A percentile compares a stretch with the other conserved stretches of the same genome.
These are phyloP conservation scores for Ophiognomonia clavigignenti-juglandacearum DNA, from an alignment of 2,329 filamentous ascomycete genomes.

Conservation along the genomic window DNA sequence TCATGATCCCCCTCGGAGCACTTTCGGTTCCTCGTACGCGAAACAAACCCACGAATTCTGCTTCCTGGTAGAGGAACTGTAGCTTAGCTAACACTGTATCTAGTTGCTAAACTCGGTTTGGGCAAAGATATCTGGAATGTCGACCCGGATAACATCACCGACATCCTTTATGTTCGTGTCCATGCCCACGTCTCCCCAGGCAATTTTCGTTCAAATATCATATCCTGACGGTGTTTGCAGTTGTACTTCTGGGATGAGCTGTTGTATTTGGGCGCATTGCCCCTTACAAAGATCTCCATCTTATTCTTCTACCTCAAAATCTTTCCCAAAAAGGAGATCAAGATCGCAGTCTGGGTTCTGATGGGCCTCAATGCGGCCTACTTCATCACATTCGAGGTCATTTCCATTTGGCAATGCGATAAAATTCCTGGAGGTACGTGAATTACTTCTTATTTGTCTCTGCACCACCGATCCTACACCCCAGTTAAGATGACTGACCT, in stretches of 20 bases:
- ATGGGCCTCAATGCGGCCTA: slow-evolving; percentile 25
- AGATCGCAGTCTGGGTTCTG: slow-evolving; percentile 21
- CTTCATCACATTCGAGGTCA: slow-evolving; percentile 22
- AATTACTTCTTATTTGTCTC: no score
- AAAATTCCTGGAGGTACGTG: slow-evolving; percentile 20
- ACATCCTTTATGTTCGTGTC: slow-evolving; percentile 30
- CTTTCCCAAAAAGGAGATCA: slow-evolving; percentile 25
- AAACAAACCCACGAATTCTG: no score
- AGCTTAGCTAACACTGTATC: not conserved
- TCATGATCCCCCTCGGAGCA: slow-evolving; percentile 21
- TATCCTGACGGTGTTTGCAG: slow-evolving; percentile 13
- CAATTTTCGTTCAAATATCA: no score
- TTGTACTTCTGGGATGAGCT: slow-evolving; percentile 26
- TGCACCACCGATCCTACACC: no score
- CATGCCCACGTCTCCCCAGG: not conserved
- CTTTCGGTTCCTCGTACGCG: slow-evolving; percentile 24
- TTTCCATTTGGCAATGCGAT: slow-evolving; percentile 26
- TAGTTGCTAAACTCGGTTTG: slow-evolving; percentile 34
- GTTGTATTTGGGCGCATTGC: slow-evolving; percentile 24
- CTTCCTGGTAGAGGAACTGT: no score
- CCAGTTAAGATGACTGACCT: no score
- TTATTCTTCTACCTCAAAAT: slow-evolving; percentile 32
- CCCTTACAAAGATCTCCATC: slow-evolving; percentile 31
- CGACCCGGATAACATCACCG: slow-evolving; percentile 34
- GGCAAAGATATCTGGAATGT: slow-evolving; percentile 41